Percentiles rank a stretch among this genome's conserved stretches.
Evolutionary conservation across 441 rosid species (phyloP).

Genomic region (Euphorbia schlechtendalii): DNA sequence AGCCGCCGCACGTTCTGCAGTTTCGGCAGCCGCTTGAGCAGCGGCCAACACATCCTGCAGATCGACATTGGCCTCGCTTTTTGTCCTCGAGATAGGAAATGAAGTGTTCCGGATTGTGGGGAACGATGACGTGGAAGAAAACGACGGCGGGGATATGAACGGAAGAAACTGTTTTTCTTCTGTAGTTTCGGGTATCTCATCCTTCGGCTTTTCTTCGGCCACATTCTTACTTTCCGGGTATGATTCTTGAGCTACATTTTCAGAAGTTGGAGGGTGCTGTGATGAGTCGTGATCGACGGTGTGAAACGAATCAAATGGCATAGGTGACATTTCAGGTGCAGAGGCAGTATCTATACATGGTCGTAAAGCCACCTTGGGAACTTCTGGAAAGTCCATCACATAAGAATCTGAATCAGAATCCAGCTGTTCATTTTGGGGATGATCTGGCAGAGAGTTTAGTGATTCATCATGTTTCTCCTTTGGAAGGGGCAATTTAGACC

Average conservation of each 20-base stretch:
- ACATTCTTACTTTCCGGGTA: constrained; percentile 29
- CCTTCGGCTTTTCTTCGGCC: constrained; percentile 24
- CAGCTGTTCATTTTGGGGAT: constrained; percentile 31
- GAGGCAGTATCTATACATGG: constrained; percentile 32
- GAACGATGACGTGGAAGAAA: constrained; percentile 24
- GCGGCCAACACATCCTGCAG: constrained; percentile 80
- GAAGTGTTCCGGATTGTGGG: constrained; percentile 31
- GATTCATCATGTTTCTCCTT: constrained; percentile 60
- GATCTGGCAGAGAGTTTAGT: constrained; percentile 24
- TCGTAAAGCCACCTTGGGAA: constrained; percentile 48
- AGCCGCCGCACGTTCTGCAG: constrained; percentile 87
- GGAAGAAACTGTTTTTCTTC: constrained; percentile 64
- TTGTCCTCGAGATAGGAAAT: constrained; percentile 27
- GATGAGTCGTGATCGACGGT: constrained; percentile 32
- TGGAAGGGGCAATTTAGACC: constrained; percentile 69
- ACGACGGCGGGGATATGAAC: constrained; percentile 46
- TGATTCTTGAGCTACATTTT: constrained; percentile 25
- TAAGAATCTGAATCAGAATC: constrained; percentile 59
- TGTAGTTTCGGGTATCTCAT: constrained; percentile 20
- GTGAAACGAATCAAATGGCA: constrained; percentile 19
- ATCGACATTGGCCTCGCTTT: constrained; percentile 44
- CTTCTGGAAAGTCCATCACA: constrained; percentile 65
- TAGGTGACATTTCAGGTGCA: constrained; percentile 31
- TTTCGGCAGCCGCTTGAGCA: constrained; percentile 85
- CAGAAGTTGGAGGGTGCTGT: constrained; percentile 23